These are phyloP conservation scores for Seminavis robusta DNA, from an alignment of 108 stramenopile genomes.

Conservation along the genomic window DNA sequence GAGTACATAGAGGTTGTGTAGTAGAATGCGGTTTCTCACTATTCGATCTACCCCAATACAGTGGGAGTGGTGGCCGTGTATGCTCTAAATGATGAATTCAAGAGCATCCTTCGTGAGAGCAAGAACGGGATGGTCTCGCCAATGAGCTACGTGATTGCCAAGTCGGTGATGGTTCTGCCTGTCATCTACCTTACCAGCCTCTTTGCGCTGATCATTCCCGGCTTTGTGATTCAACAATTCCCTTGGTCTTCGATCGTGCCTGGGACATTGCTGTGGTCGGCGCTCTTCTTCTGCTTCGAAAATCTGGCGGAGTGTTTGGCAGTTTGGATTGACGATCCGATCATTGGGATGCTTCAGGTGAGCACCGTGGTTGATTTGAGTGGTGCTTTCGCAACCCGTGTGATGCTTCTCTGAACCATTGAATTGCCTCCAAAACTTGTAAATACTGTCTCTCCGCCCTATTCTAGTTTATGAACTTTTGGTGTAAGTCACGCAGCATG, in stretches of 20 bases:
- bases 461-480: too few relatives aligned
- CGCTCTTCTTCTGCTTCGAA: background rate
- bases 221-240: background rate
- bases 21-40: too few relatives aligned
- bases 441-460: too few relatives aligned
- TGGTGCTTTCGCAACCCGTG: too few relatives aligned
- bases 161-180: background rate
- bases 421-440: too few relatives aligned
- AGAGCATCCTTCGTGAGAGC: background rate
- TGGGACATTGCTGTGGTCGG: background rate
- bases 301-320: background rate
- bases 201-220: background rate
- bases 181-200: too few relatives aligned
- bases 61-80: background rate
- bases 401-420: too few relatives aligned
- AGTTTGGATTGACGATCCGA: slow-evolving; percentile 13
- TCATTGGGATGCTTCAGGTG: slow-evolving; percentile 17
- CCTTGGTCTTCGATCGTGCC: background rate
- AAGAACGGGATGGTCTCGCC: slow-evolving; percentile 3
- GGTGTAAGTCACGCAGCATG: too few relatives aligned
- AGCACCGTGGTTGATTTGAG: too few relatives aligned
- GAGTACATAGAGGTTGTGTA: too few relatives aligned
- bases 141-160: background rate
- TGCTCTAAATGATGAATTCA: background rate
- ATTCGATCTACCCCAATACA: too few relatives aligned